Evolutionary conservation across 106 monocot genomes (phyloP).

Genomic region (Posidonia australis): DNA sequence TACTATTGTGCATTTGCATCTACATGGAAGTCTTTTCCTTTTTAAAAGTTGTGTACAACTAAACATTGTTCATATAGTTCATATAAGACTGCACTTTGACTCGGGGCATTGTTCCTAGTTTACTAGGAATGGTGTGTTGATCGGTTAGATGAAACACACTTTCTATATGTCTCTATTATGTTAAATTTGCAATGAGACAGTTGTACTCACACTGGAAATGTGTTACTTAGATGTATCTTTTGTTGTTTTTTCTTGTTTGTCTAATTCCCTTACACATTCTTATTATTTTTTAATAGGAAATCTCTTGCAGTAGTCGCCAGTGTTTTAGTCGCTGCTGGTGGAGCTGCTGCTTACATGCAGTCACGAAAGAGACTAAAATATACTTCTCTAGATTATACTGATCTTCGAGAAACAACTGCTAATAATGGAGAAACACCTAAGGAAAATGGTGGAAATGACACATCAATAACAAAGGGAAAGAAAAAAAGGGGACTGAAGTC

Average conservation of each 20-base stretch:
- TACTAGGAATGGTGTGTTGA: no score
- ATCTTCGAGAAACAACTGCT: not conserved
- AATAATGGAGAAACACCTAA: not conserved
- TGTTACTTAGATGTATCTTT: no score
- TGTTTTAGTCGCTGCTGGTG: conserved; percentile 58
- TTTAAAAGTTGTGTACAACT: no score
- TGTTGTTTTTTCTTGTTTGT: not conserved
- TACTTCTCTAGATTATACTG: conserved; percentile 10
- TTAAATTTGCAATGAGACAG: no score
- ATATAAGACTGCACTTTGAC: no score
- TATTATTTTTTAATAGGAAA: conserved; percentile 37
- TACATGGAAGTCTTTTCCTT: no score
- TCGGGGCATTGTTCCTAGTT: no score
- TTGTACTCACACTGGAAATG: no score
- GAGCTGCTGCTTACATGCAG: conserved; percentile 63
- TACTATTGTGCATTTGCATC: no score
- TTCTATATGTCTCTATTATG: no score
- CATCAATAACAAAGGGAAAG: conserved; percentile 8
- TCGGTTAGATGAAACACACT: no score
- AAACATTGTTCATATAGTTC: no score
- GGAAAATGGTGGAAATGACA: not conserved
- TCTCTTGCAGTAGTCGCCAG: conserved; percentile 55
- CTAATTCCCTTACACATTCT: not conserved
- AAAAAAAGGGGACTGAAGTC: conserved; percentile 51
- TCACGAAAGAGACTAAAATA: conserved; percentile 18